Evolutionary conservation across 2,329 filamentous ascomycete species (phyloP).

Genomic region (Aspergillus sclerotialis): DNA sequence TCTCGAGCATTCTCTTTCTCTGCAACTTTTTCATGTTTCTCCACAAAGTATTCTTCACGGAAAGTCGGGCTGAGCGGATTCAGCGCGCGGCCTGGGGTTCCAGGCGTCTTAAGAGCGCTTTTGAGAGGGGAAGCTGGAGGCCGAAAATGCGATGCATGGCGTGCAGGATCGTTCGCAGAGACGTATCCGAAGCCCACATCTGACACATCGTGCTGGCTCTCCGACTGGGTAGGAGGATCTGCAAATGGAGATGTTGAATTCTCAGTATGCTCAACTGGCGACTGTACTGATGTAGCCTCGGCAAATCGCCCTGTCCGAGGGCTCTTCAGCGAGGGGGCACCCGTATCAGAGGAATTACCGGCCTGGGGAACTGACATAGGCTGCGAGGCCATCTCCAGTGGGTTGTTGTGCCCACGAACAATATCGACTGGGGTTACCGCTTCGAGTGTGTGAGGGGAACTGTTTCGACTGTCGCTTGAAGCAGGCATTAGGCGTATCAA

Average conservation of each 20-base stretch:
- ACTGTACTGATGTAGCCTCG: slow-evolving; percentile 58
- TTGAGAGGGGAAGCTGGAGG: slow-evolving; percentile 75
- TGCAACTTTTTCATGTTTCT: slow-evolving; percentile 73
- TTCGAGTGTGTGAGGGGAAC: slow-evolving; percentile 24
- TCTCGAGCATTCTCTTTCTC: slow-evolving; percentile 85
- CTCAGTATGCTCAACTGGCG: slow-evolving; percentile 48
- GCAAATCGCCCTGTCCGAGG: slow-evolving; percentile 57
- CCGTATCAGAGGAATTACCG: slow-evolving; percentile 25
- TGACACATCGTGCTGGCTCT: slow-evolving; percentile 53
- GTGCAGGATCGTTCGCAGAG: slow-evolving; percentile 46
- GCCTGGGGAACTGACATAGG: slow-evolving; percentile 17
- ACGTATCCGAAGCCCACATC: slow-evolving; percentile 95
- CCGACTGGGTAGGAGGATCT: slow-evolving; percentile 44
- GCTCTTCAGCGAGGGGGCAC: slow-evolving; percentile 37
- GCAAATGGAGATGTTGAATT: slow-evolving; percentile 43
- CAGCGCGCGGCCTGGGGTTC: slow-evolving; percentile 66
- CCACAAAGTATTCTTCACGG: slow-evolving; percentile 74
- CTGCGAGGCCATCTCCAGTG: slow-evolving; percentile 21
- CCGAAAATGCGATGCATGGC: slow-evolving; percentile 47
- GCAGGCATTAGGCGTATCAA: slow-evolving; percentile 15
- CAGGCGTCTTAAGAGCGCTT: slow-evolving; percentile 82
- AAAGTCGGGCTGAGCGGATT: slow-evolving; percentile 90
- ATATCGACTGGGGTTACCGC: slow-evolving; percentile 35
- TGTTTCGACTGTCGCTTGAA: slow-evolving; percentile 16
- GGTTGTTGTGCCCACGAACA: slow-evolving; percentile 23